phyloP scores from a whole-genome alignment of 1,284 basidiomycete species.

The Cutaneotrichosporon arboriforme region DNA sequence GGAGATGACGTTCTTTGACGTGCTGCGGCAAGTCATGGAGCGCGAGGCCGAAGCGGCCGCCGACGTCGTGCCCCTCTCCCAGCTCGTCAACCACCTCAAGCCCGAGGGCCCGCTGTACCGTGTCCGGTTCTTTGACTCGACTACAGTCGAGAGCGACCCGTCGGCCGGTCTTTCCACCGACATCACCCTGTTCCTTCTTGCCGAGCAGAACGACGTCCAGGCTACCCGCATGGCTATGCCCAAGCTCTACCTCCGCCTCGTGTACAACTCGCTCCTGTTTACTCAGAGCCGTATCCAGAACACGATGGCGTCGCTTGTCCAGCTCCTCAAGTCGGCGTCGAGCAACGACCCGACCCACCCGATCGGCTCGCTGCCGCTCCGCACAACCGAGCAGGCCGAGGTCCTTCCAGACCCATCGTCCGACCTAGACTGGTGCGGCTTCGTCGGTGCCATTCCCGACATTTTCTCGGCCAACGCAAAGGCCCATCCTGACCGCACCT shows the following conservation, averaged over 20 bases:
- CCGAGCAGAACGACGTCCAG: constrained; percentile 62
- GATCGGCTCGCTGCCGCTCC: constrained; percentile 70
- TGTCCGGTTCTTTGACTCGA: constrained; percentile 84
- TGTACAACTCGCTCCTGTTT: constrained; percentile 95
- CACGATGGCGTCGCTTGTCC: constrained; percentile 80
- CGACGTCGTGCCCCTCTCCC: constrained; percentile 78
- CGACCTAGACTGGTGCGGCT: constrained; percentile 95
- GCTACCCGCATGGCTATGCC: constrained; percentile 62
- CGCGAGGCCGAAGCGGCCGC: constrained; percentile 78
- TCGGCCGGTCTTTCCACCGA: constrained; percentile 82
- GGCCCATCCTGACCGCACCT: constrained; percentile 68
- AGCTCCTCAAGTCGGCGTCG: constrained; percentile 66
- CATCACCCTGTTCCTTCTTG: constrained; percentile 65
- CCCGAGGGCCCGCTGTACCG: constrained; percentile 70
- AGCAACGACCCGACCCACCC: constrained; percentile 55
- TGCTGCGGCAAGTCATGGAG: constrained; percentile 58
- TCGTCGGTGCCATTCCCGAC: constrained; percentile 92
- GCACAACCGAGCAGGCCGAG: constrained; percentile 65
- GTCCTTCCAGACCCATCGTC: constrained; percentile 78
- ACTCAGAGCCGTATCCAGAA: constrained; percentile 68
- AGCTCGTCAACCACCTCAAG: constrained; percentile 65
- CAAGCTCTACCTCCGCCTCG: constrained; percentile 66
- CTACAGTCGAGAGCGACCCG: constrained; percentile 67
- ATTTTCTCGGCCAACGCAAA: constrained; percentile 81
- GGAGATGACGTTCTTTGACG: constrained; percentile 82